Conservation (phyloP, 495 filamentous ascomycete genomes). For the Trichocladium uniseriatum region DNA sequence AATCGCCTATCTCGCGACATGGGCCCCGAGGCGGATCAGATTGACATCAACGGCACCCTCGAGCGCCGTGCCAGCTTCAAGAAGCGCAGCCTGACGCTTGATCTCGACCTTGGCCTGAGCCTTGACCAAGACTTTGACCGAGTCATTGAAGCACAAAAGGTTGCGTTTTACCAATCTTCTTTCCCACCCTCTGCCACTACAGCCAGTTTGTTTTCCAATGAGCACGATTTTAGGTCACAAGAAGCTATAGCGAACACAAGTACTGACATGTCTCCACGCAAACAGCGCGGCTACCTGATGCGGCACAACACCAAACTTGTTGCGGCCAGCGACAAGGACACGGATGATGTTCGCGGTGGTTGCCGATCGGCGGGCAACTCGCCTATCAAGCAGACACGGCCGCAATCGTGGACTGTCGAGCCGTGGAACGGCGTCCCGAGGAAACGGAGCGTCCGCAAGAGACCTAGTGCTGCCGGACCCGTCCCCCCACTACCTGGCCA, state of each 20-base stretch:
- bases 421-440: constrained; percentile 84
- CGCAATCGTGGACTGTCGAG: constrained; percentile 88
- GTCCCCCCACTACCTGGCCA: constrained; percentile 84
- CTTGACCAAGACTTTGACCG: constrained; percentile 89
- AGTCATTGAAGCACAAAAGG: constrained; percentile 97
- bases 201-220: not conserved
- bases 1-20: constrained; percentile 41
- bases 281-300: constrained; percentile 97
- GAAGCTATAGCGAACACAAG: constrained; percentile 8
- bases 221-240: not conserved
- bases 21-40: constrained; percentile 23
- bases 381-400: constrained; percentile 59
- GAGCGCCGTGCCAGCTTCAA: constrained; percentile 48
- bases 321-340: constrained; percentile 65
- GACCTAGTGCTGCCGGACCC: constrained; percentile 41
- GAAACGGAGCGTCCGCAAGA: constrained; percentile 56
- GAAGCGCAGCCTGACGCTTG: constrained; percentile 53
- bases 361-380: constrained; percentile 59
- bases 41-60: constrained; percentile 31
- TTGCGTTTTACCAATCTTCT: constrained; percentile 52
- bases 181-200: constrained; percentile 25
- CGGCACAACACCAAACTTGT: constrained; percentile 96
- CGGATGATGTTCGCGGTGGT: constrained; percentile 41
- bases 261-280: constrained; percentile 49
- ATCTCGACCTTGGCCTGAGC: constrained; percentile 74